Percentiles rank a stretch among this genome's conserved stretches.
Conservation (phyloP, 2,329 filamentous ascomycete genomes). For the Teratosphaeria nubilosa region DNA sequence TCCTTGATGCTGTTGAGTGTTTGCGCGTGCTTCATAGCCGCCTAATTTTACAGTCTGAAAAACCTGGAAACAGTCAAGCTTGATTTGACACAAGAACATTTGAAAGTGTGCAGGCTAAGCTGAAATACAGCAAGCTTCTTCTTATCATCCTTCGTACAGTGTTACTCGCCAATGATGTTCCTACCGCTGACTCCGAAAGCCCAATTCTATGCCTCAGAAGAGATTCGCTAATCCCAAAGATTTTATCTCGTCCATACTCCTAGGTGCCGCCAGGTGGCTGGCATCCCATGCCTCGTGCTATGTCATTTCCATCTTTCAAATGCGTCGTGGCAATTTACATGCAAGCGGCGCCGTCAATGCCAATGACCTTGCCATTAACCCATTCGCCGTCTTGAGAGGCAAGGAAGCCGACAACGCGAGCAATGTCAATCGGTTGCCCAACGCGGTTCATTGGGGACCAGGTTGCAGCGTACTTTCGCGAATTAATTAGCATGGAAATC, state of each 20-base stretch:
- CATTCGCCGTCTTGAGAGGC: constrained; percentile 48
- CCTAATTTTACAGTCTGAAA: neutral
- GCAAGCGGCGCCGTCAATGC: constrained; percentile 34
- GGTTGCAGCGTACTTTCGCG: constrained; percentile 46
- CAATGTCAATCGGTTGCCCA: constrained; percentile 58
- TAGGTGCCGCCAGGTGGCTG: neutral
- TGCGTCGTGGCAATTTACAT: constrained; percentile 21
- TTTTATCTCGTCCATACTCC: neutral
- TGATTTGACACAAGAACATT: no score
- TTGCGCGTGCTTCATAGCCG: neutral
- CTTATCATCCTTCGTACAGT: neutral
- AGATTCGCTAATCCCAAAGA: neutral
- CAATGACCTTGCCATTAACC: constrained; percentile 46
- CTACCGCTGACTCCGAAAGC: neutral
- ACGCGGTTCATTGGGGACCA: constrained; percentile 57
- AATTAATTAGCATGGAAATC: neutral
- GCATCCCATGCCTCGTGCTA: neutral
- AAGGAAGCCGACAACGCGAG: constrained; percentile 53
- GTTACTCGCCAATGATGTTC: neutral
- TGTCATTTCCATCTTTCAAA: neutral
- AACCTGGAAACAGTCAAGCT: no score
- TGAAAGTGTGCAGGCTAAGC: no score
- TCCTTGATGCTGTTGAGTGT: neutral
- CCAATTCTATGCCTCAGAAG: neutral
- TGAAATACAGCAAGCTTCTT: no score